Evolutionary conservation across 345 rosid genomes (phyloP), one percentile per base, ranked within the genome.

Genomic region (Erysimum cheiranthoides): DNA sequence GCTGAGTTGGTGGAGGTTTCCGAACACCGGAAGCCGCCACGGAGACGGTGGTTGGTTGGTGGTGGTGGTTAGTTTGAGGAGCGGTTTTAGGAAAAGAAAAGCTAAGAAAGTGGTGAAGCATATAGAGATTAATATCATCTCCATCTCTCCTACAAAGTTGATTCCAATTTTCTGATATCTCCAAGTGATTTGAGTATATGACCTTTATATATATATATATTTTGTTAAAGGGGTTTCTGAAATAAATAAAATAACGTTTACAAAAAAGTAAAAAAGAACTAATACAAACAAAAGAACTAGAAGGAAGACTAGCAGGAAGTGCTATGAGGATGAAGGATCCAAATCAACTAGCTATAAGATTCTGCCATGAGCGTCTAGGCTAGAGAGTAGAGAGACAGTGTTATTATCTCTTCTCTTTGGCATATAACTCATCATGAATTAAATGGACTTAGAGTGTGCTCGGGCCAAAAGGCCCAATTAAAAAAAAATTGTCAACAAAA

Each of bases 1-100:
- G 2, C 91, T 84, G 4, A 86, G 43, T 38, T 82, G 85, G 67
- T 82, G 87, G 53, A 89, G 82, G 79, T 87, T 85, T 57, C 93
- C 93, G 0, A 87, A 34, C 6, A 87, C 30, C 0, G 91, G 89
- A 16, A 85, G 83, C 30, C 62, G 71, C 27, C 72, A 59, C 2
- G 88, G 91, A 8, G 88, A 87, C 0, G 91, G 62, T 70, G 51
- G 52, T 70, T 0, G 47, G 36, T 57, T 28, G 27, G 43, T 13
- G 28, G 42, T 31, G 14, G 16, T 65, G 35, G 18, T 36, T 38
- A 14, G 17, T 56, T 39, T 43, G 8, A 70, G 27, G 25, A 28
- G 9, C 28, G 12, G 11, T 6, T 35, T 70, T 10, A 51, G 9
- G 27, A 39, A 42, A 30, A 70, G 10, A 42, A 58, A 38, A 2